Base-by-base conservation (phyloP, 2,329 filamentous ascomycete species). In the Xylariaceae sp. region DNA sequence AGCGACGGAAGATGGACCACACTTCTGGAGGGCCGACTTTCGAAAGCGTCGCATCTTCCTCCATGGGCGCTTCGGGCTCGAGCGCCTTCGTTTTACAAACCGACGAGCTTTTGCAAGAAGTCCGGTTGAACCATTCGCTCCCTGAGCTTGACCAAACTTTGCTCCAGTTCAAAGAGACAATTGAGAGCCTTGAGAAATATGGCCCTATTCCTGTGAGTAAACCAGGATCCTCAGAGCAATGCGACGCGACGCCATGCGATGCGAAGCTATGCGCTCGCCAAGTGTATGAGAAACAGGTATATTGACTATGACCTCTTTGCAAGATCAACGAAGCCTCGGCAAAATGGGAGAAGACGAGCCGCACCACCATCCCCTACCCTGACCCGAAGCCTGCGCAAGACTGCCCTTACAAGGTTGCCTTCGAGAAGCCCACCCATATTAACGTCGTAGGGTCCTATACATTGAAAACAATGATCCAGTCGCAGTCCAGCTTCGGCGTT, bases 391-490 rank as follows among this genome's bases (percentile, higher is more conserved):
- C 93, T 1, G 78, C 83, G 9, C 84, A 85, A 68, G 87, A 93
- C 72, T 85, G 86, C 37, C 88, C 89, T 55, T 96, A 96, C 75
- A 92, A 91, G 68, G 79, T 97, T 55, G 80, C 87, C 45, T 96
- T 91, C 72, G 81, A 81, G 51, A 88, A 85, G 69, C 93, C 94
- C 2, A 76, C 83, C 6, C 86, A 87, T 66, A 85, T 94, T 74
- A 96, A 96, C 69, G 88, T 96, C 23, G 88, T 93, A 37, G 94
- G 94, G 53, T 96, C 92, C 74, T 93, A 95, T 76, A 84, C 89
- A 9, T 79, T 89, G 55, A 88, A 85, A 72, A 92, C 87, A 2
- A 88, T 90, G 74, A 78, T 85, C 59, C 89, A 88, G 68, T 79
- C 80, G 9, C 83, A 87, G 65, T 74, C 76, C 53, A 73, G 72